These are phyloP conservation scores for Copromyces sp. DNA, from an alignment of 495 filamentous ascomycete species.

Conservation along the genomic window DNA sequence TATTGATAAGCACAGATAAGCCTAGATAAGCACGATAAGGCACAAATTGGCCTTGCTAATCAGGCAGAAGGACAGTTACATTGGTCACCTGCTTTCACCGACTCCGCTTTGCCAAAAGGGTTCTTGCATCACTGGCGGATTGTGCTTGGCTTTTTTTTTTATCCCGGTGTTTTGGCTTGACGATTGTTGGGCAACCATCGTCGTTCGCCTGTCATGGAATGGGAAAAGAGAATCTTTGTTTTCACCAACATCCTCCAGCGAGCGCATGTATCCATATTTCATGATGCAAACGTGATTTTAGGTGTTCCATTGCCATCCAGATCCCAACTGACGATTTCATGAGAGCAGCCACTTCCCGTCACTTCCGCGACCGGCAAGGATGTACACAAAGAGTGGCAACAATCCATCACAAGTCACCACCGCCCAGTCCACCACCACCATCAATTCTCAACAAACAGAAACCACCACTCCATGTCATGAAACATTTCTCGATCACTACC, in stretches of 20 bases:
- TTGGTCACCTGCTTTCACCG: not conserved
- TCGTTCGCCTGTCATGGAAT: not conserved
- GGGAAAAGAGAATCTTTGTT: not conserved
- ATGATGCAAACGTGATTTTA: not conserved
- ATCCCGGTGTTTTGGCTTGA: not conserved
- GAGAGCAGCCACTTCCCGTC: not conserved
- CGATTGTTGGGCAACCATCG: not conserved
- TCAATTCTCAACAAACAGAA: not conserved
- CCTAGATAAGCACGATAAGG: not conserved
- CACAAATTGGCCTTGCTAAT: not conserved
- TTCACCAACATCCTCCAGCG: not conserved
- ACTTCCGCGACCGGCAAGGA: not conserved
- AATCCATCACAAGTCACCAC: not conserved
- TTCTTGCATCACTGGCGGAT: not conserved
- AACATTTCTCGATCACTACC: not conserved
- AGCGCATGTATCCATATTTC: not conserved
- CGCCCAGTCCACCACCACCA: not conserved
- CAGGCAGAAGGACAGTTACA: not conserved
- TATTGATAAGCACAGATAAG: not conserved
- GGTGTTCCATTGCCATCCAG: not conserved
- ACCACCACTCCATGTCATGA: not conserved
- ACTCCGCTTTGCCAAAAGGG: not conserved
- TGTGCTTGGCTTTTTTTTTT: not conserved
- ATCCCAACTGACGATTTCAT: not conserved
- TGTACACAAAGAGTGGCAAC: not conserved